phyloP scores from a whole-genome alignment of 306 rosid genomes.

The Oemleria cerasiformis region DNA sequence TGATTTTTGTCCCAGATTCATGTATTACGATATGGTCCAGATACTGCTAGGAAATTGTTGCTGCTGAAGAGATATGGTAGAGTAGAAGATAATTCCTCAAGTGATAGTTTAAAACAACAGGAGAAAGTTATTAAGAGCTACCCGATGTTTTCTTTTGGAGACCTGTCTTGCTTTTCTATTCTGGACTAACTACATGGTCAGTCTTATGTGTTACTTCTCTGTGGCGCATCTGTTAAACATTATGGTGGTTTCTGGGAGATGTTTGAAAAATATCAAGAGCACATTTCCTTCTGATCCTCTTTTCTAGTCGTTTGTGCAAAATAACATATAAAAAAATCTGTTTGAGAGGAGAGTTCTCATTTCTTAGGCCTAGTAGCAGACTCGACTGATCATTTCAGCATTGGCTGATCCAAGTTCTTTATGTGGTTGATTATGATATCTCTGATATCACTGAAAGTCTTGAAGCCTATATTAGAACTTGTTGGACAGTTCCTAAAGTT shows the following conservation, averaged over 20 bases:
- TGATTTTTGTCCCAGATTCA: slow-evolving; percentile 49
- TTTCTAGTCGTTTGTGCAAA: slow-evolving; percentile 10
- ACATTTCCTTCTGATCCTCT: not conserved
- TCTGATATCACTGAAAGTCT: not conserved
- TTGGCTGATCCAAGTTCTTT: not conserved
- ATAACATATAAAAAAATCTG: not conserved
- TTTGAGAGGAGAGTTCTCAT: not conserved
- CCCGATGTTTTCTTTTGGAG: slow-evolving; percentile 58
- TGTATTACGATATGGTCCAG: slow-evolving; percentile 79
- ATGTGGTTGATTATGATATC: not conserved
- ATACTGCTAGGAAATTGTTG: slow-evolving; percentile 75
- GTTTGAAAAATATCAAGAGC: slow-evolving; percentile 66
- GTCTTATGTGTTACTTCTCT: slow-evolving; percentile 69
- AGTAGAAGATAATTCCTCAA: slow-evolving; percentile 39
- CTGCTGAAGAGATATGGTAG: slow-evolving; percentile 32
- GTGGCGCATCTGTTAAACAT: slow-evolving; percentile 54
- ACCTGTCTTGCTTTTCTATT: slow-evolving; percentile 47
- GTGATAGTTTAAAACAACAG: slow-evolving; percentile 34
- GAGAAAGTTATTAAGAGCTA: slow-evolving; percentile 32
- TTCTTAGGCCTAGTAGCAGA: not conserved
- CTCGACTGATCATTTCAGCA: not conserved
- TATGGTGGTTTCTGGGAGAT: slow-evolving; percentile 81
- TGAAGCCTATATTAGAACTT: not conserved
- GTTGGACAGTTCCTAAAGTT: not conserved
- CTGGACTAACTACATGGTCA: slow-evolving; percentile 67